Conservation (phyloP, 2,329 filamentous ascomycete species). For the Didymella arachidicola region DNA sequence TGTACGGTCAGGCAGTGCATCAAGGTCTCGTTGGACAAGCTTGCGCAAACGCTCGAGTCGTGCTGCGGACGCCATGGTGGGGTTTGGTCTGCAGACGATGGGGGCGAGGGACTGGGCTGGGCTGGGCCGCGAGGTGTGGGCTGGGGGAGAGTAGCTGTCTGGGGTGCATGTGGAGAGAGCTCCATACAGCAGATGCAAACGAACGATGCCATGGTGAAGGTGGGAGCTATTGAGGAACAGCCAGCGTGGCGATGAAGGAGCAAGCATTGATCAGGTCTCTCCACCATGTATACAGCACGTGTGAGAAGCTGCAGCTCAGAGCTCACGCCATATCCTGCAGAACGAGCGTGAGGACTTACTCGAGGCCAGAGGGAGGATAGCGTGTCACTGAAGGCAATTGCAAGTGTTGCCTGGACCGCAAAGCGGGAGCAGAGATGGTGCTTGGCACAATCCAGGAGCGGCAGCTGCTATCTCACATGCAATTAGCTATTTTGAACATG, state of each 20-base stretch:
- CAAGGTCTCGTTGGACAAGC: constrained; percentile 32
- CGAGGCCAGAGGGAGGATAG: neutral
- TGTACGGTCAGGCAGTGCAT: constrained; percentile 35
- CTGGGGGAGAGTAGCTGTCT: neutral
- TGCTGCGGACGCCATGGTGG: constrained; percentile 32
- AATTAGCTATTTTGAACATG: too few relatives aligned
- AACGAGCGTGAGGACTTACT: neutral
- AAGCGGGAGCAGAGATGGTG: neutral
- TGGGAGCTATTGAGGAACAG: neutral
- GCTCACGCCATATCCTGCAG: neutral
- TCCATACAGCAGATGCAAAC: neutral
- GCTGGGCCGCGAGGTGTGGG: neutral
- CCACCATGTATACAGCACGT: too few relatives aligned
- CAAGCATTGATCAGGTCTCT: neutral
- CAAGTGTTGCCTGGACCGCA: neutral
- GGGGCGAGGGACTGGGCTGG: neutral
- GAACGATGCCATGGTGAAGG: neutral
- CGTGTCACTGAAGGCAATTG: neutral
- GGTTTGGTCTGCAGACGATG: neutral
- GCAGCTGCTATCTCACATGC: too few relatives aligned
- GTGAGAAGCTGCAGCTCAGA: neutral
- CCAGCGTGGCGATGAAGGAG: neutral
- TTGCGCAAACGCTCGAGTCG: constrained; percentile 37
- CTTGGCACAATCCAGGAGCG: neutral
- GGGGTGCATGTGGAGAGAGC: neutral